Evolutionary conservation across 1,139 yeast species (phyloP), one percentile per base, ranked within the genome.

Genomic region (Geotrichum macrosporum): DNA sequence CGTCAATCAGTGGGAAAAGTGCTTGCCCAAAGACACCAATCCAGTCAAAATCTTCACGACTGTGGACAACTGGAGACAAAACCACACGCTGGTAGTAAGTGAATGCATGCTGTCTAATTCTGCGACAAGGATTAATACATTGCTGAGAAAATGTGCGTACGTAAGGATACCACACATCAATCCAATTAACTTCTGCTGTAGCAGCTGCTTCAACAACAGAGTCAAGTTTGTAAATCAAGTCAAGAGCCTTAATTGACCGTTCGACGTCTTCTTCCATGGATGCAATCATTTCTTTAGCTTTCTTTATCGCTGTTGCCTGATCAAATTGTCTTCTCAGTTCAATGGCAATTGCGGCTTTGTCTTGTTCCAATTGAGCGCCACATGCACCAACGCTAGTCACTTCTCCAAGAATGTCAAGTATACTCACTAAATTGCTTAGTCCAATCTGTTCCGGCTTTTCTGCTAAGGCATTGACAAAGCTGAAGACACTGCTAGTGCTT

Each of bases 91-190:
- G 88, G 68, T 15, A 75, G 61, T 48, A 73, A 68, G 50, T 55
- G 40, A 67, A 56, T 0, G 95, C 92, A 62, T 72, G 77, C 0
- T 75, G 66, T 39, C 96, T 71, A 10, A 88, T 72, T 60, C 84
- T 88, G 31, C 86, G 73, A 61, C 95, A 85, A 8, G 95, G 95
- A 58, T 87, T 88, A 62, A 84, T 76, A 61, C 96, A 85, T 64
- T 88, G 96, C 57, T 84, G 89, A 0, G 94, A 87, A 50, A 88
- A 71, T 0, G 94, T 92, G 60, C 85, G 47, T 5, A 56, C 53
- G 42, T 54, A 59, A 6, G 53, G 53, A 27, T 47, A 47, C 63
- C 63, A 60, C n/a, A 53, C 44, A 6, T 36, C 45, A 24, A 49
- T 35, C 55, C 57, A 53, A 30, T 45, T 34, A 21, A 20, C 31